phyloP scores from a whole-genome alignment of 805 yeast genomes.

The Pichia thaimueangensis region DNA sequence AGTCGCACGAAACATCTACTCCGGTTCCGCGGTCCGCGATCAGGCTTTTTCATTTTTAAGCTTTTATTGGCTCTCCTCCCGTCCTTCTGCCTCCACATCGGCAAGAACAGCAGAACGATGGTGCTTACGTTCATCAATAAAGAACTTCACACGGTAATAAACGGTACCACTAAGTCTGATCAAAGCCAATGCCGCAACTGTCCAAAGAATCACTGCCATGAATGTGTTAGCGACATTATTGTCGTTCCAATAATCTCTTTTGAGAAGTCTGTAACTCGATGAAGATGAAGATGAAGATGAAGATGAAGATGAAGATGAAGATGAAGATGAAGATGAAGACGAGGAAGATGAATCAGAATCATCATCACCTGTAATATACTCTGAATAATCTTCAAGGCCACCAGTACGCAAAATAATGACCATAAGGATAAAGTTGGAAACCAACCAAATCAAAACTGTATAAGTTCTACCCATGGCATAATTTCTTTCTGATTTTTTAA shows the following conservation, averaged over 20 bases:
- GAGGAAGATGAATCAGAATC: constrained; percentile 6
- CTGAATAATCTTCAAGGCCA: constrained; percentile 48
- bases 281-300: constrained; percentile 23
- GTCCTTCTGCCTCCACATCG: neutral
- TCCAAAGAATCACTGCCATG: constrained; percentile 82
- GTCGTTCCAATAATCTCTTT: constrained; percentile 19
- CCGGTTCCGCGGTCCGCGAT: too few species aligned
- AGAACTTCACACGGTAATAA: constrained; percentile 34
- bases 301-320: constrained; percentile 23
- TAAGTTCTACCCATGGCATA: constrained; percentile 86
- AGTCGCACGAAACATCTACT: too few species aligned
- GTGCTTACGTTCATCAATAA: constrained; percentile 19
- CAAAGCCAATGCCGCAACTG: constrained; percentile 81
- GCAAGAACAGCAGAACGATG: constrained; percentile 12
- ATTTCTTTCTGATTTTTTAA: constrained; percentile 43
- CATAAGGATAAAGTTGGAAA: constrained; percentile 70
- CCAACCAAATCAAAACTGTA: constrained; percentile 83
- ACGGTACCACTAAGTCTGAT: constrained; percentile 72
- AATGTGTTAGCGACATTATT: constrained; percentile 37
- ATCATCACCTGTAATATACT: constrained; percentile 13
- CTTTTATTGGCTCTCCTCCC: too few species aligned
- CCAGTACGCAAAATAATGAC: constrained; percentile 81
- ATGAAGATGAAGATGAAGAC: constrained; percentile 27
- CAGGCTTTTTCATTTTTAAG: too few species aligned
- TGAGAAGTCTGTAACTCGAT: constrained; percentile 24